Evolutionary conservation across 2,329 filamentous ascomycete species (phyloP).

Genomic region (Venturia carpophila): DNA sequence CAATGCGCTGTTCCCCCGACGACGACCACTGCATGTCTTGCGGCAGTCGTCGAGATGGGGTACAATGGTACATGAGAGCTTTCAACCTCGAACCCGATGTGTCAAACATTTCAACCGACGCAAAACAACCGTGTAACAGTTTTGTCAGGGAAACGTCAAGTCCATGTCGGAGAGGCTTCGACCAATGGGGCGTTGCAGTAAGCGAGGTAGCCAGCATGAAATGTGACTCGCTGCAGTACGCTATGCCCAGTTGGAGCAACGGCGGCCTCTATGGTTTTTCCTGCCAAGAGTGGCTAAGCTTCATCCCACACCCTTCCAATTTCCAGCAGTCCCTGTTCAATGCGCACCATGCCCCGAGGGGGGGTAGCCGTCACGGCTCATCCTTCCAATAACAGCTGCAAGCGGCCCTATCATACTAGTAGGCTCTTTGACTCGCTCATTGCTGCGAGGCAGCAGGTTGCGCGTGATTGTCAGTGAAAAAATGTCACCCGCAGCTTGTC

Average conservation of each 20-base stretch:
- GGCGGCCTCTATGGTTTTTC: slow-evolving; percentile 12
- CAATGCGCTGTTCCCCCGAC: slow-evolving; percentile 5
- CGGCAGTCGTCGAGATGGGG: neutral
- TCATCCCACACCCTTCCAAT: slow-evolving; percentile 1
- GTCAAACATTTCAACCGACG: slow-evolving; percentile 8
- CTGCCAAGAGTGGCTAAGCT: slow-evolving; percentile 10
- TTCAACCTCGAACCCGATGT: neutral
- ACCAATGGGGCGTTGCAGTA: neutral
- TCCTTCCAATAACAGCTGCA: neutral
- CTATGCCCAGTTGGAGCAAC: neutral
- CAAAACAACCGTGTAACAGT: slow-evolving; percentile 11
- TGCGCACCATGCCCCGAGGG: neutral
- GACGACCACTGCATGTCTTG: slow-evolving; percentile 3
- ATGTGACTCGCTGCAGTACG: slow-evolving; percentile 2
- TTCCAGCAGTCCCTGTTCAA: neutral
- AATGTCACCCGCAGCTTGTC: neutral
- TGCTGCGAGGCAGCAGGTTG: neutral
- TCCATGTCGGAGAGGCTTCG: neutral
- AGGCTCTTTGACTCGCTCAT: neutral
- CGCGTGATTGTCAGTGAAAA: neutral
- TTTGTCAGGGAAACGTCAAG: slow-evolving; percentile 2
- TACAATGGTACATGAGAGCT: neutral
- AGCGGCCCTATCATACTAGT: neutral
- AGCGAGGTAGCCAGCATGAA: slow-evolving; percentile 3
- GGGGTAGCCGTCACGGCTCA: neutral